phyloP scores from a whole-genome alignment of 2,329 filamentous ascomycete species.

The Colletotrichum scovillei region DNA sequence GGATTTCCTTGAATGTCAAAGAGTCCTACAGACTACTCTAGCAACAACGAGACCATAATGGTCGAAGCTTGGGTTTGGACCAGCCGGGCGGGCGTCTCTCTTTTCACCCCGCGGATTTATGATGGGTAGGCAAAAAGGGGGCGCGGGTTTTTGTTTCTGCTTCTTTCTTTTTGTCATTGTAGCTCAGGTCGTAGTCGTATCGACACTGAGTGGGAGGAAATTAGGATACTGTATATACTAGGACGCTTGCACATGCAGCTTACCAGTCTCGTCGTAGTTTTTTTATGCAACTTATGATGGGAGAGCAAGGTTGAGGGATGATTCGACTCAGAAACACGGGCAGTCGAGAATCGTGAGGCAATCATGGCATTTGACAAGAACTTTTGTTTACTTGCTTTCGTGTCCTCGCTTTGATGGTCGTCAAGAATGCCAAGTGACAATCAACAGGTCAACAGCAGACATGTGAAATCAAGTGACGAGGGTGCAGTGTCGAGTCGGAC shows the following conservation, averaged over 20 bases:
- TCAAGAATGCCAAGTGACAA: no score
- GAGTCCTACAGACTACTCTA: slow-evolving; percentile 1
- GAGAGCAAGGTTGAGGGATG: neutral
- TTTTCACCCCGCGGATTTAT: slow-evolving; percentile 15
- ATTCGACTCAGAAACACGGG: no score
- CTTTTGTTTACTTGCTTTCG: neutral
- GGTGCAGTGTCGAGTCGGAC: no score
- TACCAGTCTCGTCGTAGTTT: neutral
- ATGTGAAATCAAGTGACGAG: no score
- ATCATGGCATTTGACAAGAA: neutral
- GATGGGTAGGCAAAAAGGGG: slow-evolving; percentile 28
- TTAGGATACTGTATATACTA: slow-evolving; percentile 13
- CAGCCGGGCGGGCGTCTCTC: slow-evolving; percentile 10
- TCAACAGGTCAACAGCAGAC: no score
- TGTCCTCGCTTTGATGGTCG: neutral
- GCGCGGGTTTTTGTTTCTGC: neutral
- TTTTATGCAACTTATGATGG: neutral
- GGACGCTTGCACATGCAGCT: slow-evolving; percentile 12
- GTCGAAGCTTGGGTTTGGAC: slow-evolving; percentile 10
- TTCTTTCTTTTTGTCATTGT: neutral
- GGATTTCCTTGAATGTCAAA: neutral
- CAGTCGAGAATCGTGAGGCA: neutral
- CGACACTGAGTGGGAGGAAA: neutral
- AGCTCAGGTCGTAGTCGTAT: neutral
- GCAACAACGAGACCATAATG: slow-evolving; percentile 3